phyloP scores from a whole-genome alignment of 179 eudicot species.

The Monotropa hypopitys region DNA sequence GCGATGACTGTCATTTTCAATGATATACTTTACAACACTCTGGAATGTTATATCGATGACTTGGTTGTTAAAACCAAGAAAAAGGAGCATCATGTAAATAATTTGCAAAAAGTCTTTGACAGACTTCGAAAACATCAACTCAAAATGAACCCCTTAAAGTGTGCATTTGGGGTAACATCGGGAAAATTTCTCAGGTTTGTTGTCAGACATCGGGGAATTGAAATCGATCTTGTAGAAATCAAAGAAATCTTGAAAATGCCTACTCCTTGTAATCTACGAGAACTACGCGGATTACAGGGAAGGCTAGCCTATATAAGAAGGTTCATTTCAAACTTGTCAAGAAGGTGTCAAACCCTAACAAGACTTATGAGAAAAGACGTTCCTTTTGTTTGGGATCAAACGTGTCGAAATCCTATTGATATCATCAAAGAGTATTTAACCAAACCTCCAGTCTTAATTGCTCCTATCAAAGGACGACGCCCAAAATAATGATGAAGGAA shows the following conservation, averaged over 20 bases:
- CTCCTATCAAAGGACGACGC: background rate
- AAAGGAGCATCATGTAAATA: background rate
- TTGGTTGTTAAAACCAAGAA: background rate
- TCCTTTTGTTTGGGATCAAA: background rate
- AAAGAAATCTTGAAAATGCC: background rate
- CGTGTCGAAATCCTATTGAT: background rate
- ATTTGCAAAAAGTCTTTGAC: background rate
- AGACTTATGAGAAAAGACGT: background rate
- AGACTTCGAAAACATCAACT: background rate
- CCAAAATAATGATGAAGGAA: background rate
- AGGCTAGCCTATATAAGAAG: background rate
- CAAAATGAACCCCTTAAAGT: background rate
- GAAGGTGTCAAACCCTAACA: background rate
- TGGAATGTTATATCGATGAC: background rate
- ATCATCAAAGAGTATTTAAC: background rate
- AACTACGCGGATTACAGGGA: background rate
- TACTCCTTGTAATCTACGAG: background rate
- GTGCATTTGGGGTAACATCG: background rate
- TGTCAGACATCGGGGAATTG: background rate
- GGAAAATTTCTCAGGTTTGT: background rate
- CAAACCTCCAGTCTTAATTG: background rate
- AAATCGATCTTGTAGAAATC: background rate
- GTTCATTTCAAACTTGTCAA: slow-evolving; percentile 3
- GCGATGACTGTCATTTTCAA: background rate
- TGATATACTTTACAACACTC: background rate